These are phyloP conservation scores for Athelia psychrophila DNA, from an alignment of 1,284 basidiomycete species.

Conservation along the genomic window DNA sequence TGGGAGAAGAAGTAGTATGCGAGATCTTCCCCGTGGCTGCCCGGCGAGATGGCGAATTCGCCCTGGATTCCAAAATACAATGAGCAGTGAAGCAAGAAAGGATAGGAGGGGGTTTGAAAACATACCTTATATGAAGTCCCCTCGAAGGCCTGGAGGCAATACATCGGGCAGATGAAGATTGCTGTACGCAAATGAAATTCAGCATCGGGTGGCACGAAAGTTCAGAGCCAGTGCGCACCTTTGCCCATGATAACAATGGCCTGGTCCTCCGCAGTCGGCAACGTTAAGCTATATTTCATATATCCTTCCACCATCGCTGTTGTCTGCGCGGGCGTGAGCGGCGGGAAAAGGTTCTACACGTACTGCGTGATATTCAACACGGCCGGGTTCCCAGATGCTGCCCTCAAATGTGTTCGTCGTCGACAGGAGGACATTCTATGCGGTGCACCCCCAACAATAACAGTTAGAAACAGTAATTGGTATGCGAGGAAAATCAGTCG, in stretches of 20 bases:
- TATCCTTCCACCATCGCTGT: conserved; percentile 5
- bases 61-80: conserved; percentile 9
- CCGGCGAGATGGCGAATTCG: conserved; percentile 21
- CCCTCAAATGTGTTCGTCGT: conserved; percentile 14
- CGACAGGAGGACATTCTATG: conserved; percentile 5
- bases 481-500: no score
- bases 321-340: conserved; percentile 7
- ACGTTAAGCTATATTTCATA: neutral
- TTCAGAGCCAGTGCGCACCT: conserved; percentile 9
- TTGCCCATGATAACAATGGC: conserved; percentile 19
- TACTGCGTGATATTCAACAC: conserved; percentile 1
- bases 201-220: neutral
- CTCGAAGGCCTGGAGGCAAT: conserved; percentile 23
- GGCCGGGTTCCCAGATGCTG: neutral
- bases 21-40: conserved; percentile 15
- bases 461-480: neutral
- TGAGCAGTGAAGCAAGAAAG: neutral
- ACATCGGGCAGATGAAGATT: conserved; percentile 33
- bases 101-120: neutral
- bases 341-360: conserved; percentile 16
- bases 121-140: conserved; percentile 20
- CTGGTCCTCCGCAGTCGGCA: conserved; percentile 3
- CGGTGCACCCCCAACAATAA: neutral
- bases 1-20: conserved; percentile 16
- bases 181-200: conserved; percentile 14